Evolutionary conservation across 2,329 filamentous ascomycete species (phyloP).

Genomic region (Trichoderma asperellum): DNA sequence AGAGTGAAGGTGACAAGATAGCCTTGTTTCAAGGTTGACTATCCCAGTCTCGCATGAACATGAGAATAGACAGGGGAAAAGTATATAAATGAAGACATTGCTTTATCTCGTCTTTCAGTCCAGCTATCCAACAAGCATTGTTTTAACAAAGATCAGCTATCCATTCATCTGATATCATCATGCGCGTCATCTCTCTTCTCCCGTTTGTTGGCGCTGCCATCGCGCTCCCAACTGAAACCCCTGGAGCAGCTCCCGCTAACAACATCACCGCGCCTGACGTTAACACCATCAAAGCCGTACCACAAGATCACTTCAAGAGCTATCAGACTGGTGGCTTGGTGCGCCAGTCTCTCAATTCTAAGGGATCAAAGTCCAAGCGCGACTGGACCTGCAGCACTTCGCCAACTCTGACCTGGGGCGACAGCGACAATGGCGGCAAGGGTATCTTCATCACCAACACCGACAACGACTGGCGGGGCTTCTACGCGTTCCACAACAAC

Average conservation of each 20-base stretch:
- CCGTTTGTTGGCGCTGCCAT: background rate
- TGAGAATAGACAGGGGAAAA: background rate
- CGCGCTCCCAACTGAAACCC: background rate
- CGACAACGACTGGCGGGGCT: background rate
- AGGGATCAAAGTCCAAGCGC: background rate
- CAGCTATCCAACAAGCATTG: background rate
- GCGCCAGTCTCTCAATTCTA: background rate
- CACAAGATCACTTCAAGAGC: background rate
- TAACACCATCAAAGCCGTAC: background rate
- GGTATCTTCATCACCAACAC: background rate
- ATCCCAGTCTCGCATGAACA: background rate
- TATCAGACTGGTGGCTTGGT: constrained; percentile 2
- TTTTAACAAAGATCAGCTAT: background rate
- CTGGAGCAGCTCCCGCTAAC: background rate
- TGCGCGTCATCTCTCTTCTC: background rate
- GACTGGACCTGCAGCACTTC: background rate
- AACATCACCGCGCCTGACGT: background rate
- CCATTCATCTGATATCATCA: background rate
- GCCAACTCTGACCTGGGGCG: background rate
- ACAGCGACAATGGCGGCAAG: background rate
- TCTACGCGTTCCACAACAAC: background rate
- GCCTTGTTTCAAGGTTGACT: background rate
- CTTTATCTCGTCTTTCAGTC: background rate
- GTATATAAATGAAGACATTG: background rate
- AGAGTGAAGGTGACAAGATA: background rate